phyloP scores from a whole-genome alignment of 257 asterid genomes.

The Solanum sejunctum region DNA sequence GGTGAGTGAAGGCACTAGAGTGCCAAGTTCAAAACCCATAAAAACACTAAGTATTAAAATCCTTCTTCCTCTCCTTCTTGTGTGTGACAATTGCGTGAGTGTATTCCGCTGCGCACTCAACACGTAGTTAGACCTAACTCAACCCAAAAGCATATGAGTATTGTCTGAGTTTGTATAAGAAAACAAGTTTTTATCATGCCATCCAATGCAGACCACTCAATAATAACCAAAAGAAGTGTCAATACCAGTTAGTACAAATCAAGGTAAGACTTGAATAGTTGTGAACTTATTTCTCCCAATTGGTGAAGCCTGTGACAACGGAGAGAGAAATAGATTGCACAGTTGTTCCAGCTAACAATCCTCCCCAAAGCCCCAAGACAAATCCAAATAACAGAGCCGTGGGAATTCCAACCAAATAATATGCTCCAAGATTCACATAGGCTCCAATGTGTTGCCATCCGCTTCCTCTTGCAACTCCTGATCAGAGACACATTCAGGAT shows the following conservation, averaged over 20 bases:
- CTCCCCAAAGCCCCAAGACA: conserved; percentile 67
- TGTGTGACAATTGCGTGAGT: too few species aligned
- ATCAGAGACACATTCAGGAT: background rate
- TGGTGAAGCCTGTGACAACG: conserved; percentile 38
- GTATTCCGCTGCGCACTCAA: too few species aligned
- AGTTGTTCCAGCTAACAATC: conserved; percentile 50
- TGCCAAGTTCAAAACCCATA: too few species aligned
- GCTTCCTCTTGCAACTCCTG: conserved; percentile 71
- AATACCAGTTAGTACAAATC: background rate
- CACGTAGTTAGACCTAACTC: background rate
- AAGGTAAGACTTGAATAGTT: background rate
- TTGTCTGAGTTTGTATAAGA: background rate
- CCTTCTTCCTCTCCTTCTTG: too few species aligned
- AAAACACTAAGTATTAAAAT: too few species aligned
- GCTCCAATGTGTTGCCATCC: conserved; percentile 95
- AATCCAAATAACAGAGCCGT: conserved; percentile 56
- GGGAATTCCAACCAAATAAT: conserved; percentile 69
- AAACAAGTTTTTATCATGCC: background rate
- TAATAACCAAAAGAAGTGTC: background rate
- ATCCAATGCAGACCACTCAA: too few species aligned
- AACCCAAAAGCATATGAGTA: background rate
- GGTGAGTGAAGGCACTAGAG: too few species aligned
- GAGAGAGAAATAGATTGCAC: conserved; percentile 40
- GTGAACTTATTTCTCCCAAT: conserved; percentile 65
- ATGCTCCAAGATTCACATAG: conserved; percentile 36